Evolutionary conservation across 345 rosid genomes (phyloP).

Genomic region (Rhizophora mangle): DNA sequence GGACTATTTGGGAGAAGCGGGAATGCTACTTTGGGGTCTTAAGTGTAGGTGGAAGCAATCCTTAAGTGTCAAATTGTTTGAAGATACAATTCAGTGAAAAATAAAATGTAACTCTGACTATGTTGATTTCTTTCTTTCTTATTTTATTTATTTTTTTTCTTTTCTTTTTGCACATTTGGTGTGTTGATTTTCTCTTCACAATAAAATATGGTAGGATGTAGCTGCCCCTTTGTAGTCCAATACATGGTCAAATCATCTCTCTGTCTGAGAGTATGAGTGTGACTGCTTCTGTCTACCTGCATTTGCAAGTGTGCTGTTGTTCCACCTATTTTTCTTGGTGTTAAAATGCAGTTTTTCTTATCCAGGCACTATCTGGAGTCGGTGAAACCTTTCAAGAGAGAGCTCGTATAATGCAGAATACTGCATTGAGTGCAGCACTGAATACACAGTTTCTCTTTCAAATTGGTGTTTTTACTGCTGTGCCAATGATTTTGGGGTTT

Average conservation of each 20-base stretch:
- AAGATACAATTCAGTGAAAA: too few relatives aligned
- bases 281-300: neutral
- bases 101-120: too few relatives aligned
- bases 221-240: neutral
- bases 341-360: constrained; percentile 19
- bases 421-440: constrained; percentile 75
- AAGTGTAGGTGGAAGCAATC: too few relatives aligned
- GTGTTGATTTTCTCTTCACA: neutral
- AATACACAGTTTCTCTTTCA: constrained; percentile 96
- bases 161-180: neutral
- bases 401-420: constrained; percentile 54
- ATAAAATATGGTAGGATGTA: neutral
- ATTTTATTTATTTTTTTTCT: neutral
- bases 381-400: constrained; percentile 61
- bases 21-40: too few relatives aligned
- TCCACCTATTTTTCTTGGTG: neutral
- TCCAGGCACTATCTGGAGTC: constrained; percentile 91
- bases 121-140: too few relatives aligned
- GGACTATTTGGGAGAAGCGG: too few relatives aligned
- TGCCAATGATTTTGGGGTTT: constrained; percentile 90
- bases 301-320: neutral
- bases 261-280: neutral
- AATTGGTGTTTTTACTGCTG: constrained; percentile 91
- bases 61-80: too few relatives aligned
- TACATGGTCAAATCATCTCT: neutral